phyloP scores from a whole-genome alignment of 1,284 basidiomycete species.

The Boletus hoseneyae region DNA sequence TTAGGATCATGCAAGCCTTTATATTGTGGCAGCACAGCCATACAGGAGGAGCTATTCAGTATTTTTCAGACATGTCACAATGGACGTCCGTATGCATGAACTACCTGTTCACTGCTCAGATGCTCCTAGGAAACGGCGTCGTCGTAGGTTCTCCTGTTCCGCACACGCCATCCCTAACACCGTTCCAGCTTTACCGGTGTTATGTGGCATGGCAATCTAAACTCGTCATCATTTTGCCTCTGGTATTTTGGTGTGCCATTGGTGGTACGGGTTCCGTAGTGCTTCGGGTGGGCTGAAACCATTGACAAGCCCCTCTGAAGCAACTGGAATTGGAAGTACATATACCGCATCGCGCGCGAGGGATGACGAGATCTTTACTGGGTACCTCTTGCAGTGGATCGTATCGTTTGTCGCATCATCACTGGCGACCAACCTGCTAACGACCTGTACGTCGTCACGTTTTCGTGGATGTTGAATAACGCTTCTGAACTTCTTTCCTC shows the following conservation, averaged over 20 bases:
- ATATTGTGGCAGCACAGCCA: conserved; percentile 2
- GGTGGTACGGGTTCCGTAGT: conserved; percentile 11
- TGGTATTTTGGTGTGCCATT: conserved; percentile 20
- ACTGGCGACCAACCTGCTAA: conserved; percentile 16
- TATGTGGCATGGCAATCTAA: conserved; percentile 24
- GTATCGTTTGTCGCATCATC: conserved; percentile 16
- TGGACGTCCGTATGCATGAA: conserved; percentile 31
- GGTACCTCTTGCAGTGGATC: conserved; percentile 17
- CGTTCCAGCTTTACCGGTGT: conserved; percentile 25
- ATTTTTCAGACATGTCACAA: conserved; percentile 26
- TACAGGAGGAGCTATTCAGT: conserved; percentile 11
- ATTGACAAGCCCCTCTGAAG: conserved; percentile 9
- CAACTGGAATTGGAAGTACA: conserved; percentile 19
- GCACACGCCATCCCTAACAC: neutral
- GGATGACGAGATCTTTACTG: conserved; percentile 11
- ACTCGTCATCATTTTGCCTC: conserved; percentile 18
- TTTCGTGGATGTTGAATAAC: neutral
- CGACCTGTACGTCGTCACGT: conserved; percentile 17
- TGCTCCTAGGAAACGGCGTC: conserved; percentile 34
- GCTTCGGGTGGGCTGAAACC: neutral
- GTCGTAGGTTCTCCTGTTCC: conserved; percentile 12
- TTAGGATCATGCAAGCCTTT: conserved; percentile 18
- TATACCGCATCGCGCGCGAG: conserved; percentile 6
- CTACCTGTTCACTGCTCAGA: conserved; percentile 33
- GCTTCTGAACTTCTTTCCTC: neutral